Conservation (phyloP, 345 rosid genomes). For the Melaleuca alternifolia region DNA sequence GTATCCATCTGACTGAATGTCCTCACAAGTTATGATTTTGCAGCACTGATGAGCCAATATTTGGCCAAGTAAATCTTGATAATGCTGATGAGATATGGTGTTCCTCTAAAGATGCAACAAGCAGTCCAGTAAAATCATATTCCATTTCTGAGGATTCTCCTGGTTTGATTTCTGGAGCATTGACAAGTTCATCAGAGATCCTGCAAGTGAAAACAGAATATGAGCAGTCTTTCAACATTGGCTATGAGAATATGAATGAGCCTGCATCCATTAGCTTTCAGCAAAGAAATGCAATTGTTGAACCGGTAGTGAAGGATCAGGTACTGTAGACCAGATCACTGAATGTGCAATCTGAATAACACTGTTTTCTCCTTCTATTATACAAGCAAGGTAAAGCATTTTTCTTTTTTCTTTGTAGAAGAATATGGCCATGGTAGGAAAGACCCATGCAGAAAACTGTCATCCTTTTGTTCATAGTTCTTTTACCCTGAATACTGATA, state of each 20-base stretch:
- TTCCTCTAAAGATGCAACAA: slow-evolving; percentile 48
- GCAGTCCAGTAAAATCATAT: slow-evolving; percentile 40
- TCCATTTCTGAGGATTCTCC: slow-evolving; percentile 37
- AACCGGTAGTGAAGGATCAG: slow-evolving; percentile 32
- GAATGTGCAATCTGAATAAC: background rate
- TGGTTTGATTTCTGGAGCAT: slow-evolving; percentile 29
- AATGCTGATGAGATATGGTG: slow-evolving; percentile 70
- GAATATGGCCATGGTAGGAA: slow-evolving; percentile 5
- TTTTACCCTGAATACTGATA: slow-evolving; percentile 11
- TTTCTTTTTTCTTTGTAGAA: slow-evolving; percentile 1
- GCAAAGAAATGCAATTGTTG: slow-evolving; percentile 8
- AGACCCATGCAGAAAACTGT: slow-evolving; percentile 11
- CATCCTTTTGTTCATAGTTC: slow-evolving; percentile 11
- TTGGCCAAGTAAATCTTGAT: slow-evolving; percentile 61
- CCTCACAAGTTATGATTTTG: slow-evolving; percentile 92
- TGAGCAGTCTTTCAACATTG: slow-evolving; percentile 26
- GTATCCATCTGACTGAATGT: slow-evolving; percentile 56
- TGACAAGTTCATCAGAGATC: slow-evolving; percentile 19
- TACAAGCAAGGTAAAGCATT: background rate
- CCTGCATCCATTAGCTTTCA: slow-evolving; percentile 30
- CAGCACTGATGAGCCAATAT: slow-evolving; percentile 87
- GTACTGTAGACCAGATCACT: slow-evolving; percentile 14
- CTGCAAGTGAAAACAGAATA: slow-evolving; percentile 35
- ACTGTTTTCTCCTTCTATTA: background rate
- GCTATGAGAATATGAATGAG: slow-evolving; percentile 25